Conservation (phyloP, 2,329 filamentous ascomycete genomes). For the Aspergillus clavatus region DNA sequence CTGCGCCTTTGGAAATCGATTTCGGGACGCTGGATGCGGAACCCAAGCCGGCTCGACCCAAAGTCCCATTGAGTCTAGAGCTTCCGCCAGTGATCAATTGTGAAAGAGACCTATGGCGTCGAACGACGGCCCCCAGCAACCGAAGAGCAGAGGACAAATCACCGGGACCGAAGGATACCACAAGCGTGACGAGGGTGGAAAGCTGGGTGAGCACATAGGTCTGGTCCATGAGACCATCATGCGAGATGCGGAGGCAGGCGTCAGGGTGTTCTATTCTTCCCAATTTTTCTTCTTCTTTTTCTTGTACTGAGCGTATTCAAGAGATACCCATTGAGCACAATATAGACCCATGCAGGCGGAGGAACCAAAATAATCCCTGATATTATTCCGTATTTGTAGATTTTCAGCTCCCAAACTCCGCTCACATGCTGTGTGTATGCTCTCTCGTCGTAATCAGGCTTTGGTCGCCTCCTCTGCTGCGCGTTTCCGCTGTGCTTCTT, state of each 20-base stretch:
- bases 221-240: slow-evolving; percentile 3
- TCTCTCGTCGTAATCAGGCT: slow-evolving; percentile 12
- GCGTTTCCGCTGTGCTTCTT: slow-evolving; percentile 27
- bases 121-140: slow-evolving; percentile 36
- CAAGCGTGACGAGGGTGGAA: slow-evolving; percentile 21
- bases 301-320: slow-evolving; percentile 19
- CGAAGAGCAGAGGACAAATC: slow-evolving; percentile 33
- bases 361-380: not conserved
- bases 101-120: slow-evolving; percentile 55
- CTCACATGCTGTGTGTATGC: not conserved
- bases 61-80: slow-evolving; percentile 34
- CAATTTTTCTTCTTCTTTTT: too few species aligned
- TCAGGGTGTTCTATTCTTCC: slow-evolving; percentile 18
- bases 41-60: slow-evolving; percentile 20
- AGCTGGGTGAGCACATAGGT: slow-evolving; percentile 21
- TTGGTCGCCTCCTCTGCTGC: slow-evolving; percentile 20
- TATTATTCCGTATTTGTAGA: slow-evolving; percentile 4
- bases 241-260: slow-evolving; percentile 9
- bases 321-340: slow-evolving; percentile 32
- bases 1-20: slow-evolving; percentile 30
- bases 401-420: slow-evolving; percentile 12
- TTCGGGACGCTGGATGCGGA: slow-evolving; percentile 24
- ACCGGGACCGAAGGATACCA: slow-evolving; percentile 19
- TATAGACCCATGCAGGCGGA: slow-evolving; percentile 1
- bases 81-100: slow-evolving; percentile 55